Conservation (phyloP, 2,329 filamentous ascomycete genomes). For the Ophiostoma triangulosporum region DNA sequence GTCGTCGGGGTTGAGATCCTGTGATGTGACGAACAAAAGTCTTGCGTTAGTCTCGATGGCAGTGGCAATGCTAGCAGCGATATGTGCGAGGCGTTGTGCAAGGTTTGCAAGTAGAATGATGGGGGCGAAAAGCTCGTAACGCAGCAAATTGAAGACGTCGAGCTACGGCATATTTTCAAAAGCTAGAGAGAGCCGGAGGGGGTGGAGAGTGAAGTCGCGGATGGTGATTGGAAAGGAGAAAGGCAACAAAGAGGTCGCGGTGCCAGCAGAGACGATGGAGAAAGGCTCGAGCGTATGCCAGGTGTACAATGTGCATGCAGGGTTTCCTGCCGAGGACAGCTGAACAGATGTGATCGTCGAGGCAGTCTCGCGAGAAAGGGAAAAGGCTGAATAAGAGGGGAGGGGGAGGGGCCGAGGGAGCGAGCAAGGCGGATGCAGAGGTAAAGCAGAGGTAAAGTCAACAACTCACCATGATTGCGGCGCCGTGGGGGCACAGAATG, state of each 20-base stretch:
- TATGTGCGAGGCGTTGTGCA: neutral
- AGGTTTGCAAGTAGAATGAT: neutral
- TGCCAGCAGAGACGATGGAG: neutral
- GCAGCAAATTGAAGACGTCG: neutral
- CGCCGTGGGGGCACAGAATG: neutral
- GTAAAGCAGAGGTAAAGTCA: neutral
- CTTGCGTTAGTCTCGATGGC: conserved; percentile 11
- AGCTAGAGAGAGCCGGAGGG: neutral
- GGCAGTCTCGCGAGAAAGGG: neutral
- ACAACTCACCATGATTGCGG: neutral
- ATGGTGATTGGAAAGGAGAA: neutral
- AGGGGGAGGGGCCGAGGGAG: neutral
- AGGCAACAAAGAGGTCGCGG: no score
- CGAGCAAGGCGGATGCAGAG: neutral
- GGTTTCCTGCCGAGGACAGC: no score
- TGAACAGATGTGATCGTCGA: neutral
- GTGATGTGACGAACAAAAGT: conserved; percentile 25
- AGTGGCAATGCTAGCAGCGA: neutral
- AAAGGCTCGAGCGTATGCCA: neutral
- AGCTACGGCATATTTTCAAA: neutral
- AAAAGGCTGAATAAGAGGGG: neutral
- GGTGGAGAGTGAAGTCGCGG: neutral
- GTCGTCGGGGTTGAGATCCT: conserved; percentile 28
- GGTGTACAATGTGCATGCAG: no score
- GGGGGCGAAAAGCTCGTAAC: neutral